Evolutionary conservation across 208 protist genomes (phyloP).

Genomic region (Crithidia fasciculata): DNA sequence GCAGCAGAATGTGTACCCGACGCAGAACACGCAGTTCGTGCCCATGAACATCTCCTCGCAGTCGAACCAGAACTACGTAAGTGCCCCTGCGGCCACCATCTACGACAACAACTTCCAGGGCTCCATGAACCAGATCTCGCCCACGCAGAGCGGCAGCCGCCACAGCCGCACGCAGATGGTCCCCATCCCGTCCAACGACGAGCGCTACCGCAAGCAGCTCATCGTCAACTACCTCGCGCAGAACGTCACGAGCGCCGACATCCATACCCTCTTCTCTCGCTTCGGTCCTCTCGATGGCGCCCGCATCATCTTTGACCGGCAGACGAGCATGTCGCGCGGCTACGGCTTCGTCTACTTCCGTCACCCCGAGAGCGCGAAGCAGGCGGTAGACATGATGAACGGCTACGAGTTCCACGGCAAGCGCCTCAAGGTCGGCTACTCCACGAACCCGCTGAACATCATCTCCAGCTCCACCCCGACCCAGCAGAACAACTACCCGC

Average conservation of each 20-base stretch:
- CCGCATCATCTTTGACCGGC: slow-evolving; percentile 74
- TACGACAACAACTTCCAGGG: slow-evolving; percentile 33
- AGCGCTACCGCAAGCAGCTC: slow-evolving; percentile 75
- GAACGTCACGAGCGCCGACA: slow-evolving; percentile 59
- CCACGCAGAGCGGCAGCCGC: slow-evolving; percentile 15
- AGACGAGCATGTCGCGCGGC: slow-evolving; percentile 65
- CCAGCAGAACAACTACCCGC: slow-evolving; percentile 14
- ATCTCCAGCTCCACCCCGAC: slow-evolving; percentile 33
- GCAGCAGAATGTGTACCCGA: slow-evolving; percentile 40
- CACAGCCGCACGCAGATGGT: slow-evolving; percentile 45
- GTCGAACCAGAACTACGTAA: slow-evolving; percentile 45
- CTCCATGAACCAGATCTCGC: slow-evolving; percentile 32
- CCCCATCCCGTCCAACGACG: slow-evolving; percentile 51
- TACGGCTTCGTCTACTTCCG: slow-evolving; percentile 86
- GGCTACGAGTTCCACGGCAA: slow-evolving; percentile 79
- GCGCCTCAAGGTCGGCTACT: slow-evolving; percentile 75
- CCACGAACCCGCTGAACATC: slow-evolving; percentile 82
- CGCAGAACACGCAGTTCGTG: slow-evolving; percentile 39
- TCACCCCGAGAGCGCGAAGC: slow-evolving; percentile 57
- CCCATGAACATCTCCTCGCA: slow-evolving; percentile 47
- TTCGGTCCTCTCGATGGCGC: slow-evolving; percentile 75
- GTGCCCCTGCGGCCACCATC: slow-evolving; percentile 12
- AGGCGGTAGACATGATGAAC: slow-evolving; percentile 69
- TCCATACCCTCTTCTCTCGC: slow-evolving; percentile 72
- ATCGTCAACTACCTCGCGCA: slow-evolving; percentile 86